Evolutionary conservation across 1,284 basidiomycete genomes (phyloP), one percentile per base, ranked within the genome.

Genomic region (Xerocomus minutiporus): DNA sequence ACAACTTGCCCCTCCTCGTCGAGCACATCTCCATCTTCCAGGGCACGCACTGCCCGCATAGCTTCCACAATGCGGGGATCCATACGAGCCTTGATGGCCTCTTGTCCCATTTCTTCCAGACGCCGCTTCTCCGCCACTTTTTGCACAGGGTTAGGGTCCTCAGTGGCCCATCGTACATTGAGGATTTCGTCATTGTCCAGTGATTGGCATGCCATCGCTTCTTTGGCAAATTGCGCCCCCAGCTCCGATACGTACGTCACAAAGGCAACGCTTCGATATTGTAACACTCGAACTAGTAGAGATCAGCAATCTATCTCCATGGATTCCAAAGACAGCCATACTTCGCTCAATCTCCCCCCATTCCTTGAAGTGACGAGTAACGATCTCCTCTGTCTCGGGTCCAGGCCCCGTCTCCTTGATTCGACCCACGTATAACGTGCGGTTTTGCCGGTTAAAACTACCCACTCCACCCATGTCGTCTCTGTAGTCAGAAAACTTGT

Each of bases 401-500:
- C 91, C 92, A 50, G 82, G 86, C 0, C 91, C 91, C 2, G 87
- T 92, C 75, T 97, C 94, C 67, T 89, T 90, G 59, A 99, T 93
- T 57, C 93, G 81, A 2, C 94, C 96, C 43, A 99, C 84, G 68
- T 99, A 99, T 17, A 99, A 70, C 41, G 97, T 99, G 55, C 95
- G 77, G 70, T 99, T 99, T 69, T 93, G 85, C 39, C 94, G 77
- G 65, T 88, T 91, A 73, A 99, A 97, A 51, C 91, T 93, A 20
- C 96, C 96, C 25, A 98, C 96, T 70, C 96, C 96, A 61, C 96
- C 97, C 96, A 99, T 99, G 72, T 99, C 97, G 69, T 99, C 96
- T 59, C 96, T 79, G 73, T 98, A 99, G 70, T 95, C 93, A 1
- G 94, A 79, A 71, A 97, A 97, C 74, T 98, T 98, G 75, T 97